Evolutionary conservation across 1,139 yeast genomes (phyloP), one percentile per base, ranked within the genome.

Genomic region (Starmera stellimalicola): DNA sequence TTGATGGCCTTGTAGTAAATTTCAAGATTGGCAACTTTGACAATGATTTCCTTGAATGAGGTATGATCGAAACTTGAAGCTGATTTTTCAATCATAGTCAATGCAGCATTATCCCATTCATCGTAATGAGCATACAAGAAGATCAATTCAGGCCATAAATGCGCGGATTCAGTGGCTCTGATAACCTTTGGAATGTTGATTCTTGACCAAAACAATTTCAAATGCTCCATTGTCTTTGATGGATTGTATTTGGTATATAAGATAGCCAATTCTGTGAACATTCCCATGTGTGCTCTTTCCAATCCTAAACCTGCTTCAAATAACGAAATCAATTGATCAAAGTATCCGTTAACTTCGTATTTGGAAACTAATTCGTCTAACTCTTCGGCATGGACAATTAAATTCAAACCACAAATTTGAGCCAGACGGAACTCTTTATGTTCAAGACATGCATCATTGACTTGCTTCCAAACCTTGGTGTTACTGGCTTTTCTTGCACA

Each of bases 281-380:
- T 91, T 51, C 97, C 98, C 97, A 91, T 91, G 57, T 93, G 98
- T 26, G 99, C 98, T 58, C 98, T 82, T 67, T 91, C 99, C 50
- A 91, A 73, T 33, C 95, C 94, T 40, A 91, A 72, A 47, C 98
- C 98, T 50, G 87, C 93, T 63, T 91, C 98, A 52, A 91, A 85
- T 51, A 91, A 73, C 14, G 95, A 74, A 46, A 91, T 83, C 44
- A 93, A 71, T 64, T 93, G 95, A 44, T 77, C 82, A 62, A 88
- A 87, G 63, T 85, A 85, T 31, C 98, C 99, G 50, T 81, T 76
- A 58, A 72, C 68, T 63, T 91, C 97, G 56, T 91, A 91, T 48
- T 82, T 82, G 41, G 65, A 70, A 35, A 91, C 97, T 46, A 91
- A 70, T 54, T 84, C 96, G 30, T 88, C 87, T 50, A 91, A 68